These are phyloP conservation scores for Cercospora citrullina DNA, from an alignment of 2,329 filamentous ascomycete species.

Conservation along the genomic window DNA sequence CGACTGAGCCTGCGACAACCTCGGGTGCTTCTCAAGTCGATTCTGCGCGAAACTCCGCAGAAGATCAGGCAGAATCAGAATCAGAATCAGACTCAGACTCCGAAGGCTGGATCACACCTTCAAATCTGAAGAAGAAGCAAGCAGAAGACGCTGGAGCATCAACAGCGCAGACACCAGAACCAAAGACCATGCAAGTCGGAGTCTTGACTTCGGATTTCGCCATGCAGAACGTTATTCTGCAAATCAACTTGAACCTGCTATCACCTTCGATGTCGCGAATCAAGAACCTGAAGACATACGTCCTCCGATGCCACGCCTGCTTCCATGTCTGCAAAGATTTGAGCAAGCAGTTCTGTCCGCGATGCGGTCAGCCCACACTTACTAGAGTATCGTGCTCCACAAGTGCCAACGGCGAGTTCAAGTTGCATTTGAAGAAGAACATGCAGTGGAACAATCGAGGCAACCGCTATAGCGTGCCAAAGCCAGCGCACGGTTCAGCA, in stretches of 20 bases:
- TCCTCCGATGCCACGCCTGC: slow-evolving; percentile 90
- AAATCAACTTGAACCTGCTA: slow-evolving; percentile 90
- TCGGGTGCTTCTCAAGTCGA: slow-evolving; percentile 31
- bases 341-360: slow-evolving; percentile 86
- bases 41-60: slow-evolving; percentile 29
- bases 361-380: slow-evolving; percentile 84
- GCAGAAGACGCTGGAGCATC: slow-evolving; percentile 59
- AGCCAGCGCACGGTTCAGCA: slow-evolving; percentile 76
- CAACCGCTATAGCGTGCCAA: slow-evolving; percentile 89
- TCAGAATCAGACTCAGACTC: slow-evolving; percentile 57
- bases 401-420: slow-evolving; percentile 75
- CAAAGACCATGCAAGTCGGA: slow-evolving; percentile 76
- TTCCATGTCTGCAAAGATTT: slow-evolving; percentile 83
- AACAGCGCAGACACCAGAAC: slow-evolving; percentile 50
- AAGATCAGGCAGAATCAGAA: slow-evolving; percentile 42
- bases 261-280: slow-evolving; percentile 78
- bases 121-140: slow-evolving; percentile 84
- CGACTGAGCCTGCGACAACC: slow-evolving; percentile 22
- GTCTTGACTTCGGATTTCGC: slow-evolving; percentile 93
- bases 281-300: slow-evolving; percentile 80
- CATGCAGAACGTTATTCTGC: slow-evolving; percentile 94
- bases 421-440: slow-evolving; percentile 85
- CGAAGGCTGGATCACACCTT: slow-evolving; percentile 91
- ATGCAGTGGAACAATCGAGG: slow-evolving; percentile 96
- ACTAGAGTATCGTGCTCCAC: slow-evolving; percentile 85